phyloP scores from a whole-genome alignment of 768 basidiomycete genomes.

The Lactifluus pinguis region DNA sequence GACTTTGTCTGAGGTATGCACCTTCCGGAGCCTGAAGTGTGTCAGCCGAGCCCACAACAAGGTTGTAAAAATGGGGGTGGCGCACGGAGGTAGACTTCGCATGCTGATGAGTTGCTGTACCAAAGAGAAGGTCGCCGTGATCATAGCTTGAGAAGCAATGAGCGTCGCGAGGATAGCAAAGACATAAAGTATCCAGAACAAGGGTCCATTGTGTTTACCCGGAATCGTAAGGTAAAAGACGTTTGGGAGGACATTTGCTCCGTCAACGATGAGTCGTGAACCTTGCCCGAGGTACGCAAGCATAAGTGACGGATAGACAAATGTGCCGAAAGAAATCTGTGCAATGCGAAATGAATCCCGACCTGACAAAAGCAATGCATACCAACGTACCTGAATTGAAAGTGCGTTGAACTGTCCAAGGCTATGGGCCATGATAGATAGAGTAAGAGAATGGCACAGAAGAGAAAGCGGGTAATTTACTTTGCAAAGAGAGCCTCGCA shows the following conservation, averaged over 20 bases:
- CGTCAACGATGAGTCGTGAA: constrained; percentile 46
- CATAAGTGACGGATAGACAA: constrained; percentile 52
- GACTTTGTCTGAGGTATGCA: constrained; percentile 49
- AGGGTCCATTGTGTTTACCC: constrained; percentile 38
- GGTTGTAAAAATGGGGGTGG: background rate
- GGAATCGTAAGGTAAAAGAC: constrained; percentile 62
- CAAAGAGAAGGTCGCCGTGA: constrained; percentile 56
- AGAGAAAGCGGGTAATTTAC: constrained; percentile 24
- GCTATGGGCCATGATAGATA: constrained; percentile 25
- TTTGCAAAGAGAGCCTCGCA: constrained; percentile 64
- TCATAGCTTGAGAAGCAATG: constrained; percentile 59
- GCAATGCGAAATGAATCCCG: background rate
- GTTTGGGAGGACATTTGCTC: constrained; percentile 40
- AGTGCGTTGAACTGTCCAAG: constrained; percentile 58
- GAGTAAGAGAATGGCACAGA: background rate
- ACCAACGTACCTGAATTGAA: constrained; percentile 41
- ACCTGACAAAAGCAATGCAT: background rate
- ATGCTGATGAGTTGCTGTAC: constrained; percentile 58
- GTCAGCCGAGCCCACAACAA: background rate
- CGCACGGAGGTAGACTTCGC: constrained; percentile 44
- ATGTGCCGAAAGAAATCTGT: constrained; percentile 41
- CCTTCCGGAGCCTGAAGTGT: constrained; percentile 35
- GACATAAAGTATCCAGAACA: constrained; percentile 62
- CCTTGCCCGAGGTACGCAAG: constrained; percentile 69
- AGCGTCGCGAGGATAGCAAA: constrained; percentile 59